These are phyloP conservation scores for Coccomyxa sp. DNA, from an alignment of 139 green algal genomes.

Conservation along the genomic window DNA sequence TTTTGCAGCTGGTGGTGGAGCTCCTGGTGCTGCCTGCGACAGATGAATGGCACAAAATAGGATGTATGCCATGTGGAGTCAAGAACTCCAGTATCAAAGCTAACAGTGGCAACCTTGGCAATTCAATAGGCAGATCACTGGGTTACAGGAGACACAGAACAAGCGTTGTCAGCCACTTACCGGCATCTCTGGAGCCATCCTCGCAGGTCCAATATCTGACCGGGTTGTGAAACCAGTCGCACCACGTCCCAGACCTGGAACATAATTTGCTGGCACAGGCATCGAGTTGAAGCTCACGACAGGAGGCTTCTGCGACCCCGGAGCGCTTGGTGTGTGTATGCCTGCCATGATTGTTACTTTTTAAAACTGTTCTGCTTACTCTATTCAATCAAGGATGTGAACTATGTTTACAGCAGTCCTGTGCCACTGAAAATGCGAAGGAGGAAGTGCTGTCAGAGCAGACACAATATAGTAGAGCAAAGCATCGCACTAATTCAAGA, in stretches of 20 bases:
- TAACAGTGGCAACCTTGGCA: too few relatives aligned
- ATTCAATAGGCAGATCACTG: background rate
- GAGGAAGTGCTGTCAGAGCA: too few relatives aligned
- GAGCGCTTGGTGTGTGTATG: background rate
- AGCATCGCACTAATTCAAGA: too few relatives aligned
- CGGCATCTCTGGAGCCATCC: conserved; percentile 7
- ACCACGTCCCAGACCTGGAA: conserved; percentile 90
- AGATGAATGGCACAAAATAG: background rate
- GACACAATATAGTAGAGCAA: too few relatives aligned
- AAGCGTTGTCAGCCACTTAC: too few relatives aligned
- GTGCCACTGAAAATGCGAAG: too few relatives aligned
- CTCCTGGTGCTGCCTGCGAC: background rate
- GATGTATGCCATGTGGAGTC: background rate
- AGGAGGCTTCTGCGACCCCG: background rate
- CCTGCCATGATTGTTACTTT: background rate
- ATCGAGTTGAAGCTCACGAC: conserved; percentile 74
- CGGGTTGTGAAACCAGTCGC: conserved; percentile 97
- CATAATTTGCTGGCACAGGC: conserved; percentile 78
- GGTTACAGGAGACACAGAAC: background rate
- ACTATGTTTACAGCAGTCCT: too few relatives aligned
- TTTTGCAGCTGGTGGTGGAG: background rate
- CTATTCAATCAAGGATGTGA: too few relatives aligned
- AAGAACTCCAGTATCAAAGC: background rate
- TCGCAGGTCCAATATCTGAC: conserved; percentile 92
- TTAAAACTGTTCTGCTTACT: too few relatives aligned